Evolutionary conservation across 495 filamentous ascomycete genomes (phyloP).

Genomic region (Endocarpon pusillum): DNA sequence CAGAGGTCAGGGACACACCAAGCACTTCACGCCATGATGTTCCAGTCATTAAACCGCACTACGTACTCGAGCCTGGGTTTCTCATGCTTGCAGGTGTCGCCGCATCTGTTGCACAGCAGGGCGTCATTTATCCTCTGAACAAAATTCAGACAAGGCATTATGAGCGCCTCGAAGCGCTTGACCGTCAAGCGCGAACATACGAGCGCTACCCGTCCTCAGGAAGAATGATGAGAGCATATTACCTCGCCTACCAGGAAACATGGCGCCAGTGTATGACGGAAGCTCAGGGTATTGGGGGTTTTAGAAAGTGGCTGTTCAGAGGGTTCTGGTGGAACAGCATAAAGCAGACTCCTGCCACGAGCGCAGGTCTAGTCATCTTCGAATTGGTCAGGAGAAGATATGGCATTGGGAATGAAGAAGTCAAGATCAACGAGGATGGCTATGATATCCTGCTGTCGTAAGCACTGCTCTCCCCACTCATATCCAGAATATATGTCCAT

Average conservation of each 20-base stretch:
- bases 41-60: constrained; percentile 61
- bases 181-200: constrained; percentile 39
- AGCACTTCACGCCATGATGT: constrained; percentile 16
- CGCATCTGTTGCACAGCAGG: constrained; percentile 61
- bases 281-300: constrained; percentile 18
- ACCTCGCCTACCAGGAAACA: constrained; percentile 59
- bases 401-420: constrained; percentile 27
- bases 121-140: constrained; percentile 60
- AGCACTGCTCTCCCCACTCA: too few relatives aligned
- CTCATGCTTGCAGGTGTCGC: constrained; percentile 59
- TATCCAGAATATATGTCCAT: too few relatives aligned
- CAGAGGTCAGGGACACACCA: constrained; percentile 18
- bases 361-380: constrained; percentile 78
- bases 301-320: constrained; percentile 50
- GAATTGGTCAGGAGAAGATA: constrained; percentile 73
- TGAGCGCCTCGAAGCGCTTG: constrained; percentile 59
- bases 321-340: constrained; percentile 62
- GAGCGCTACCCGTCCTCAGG: too few relatives aligned
- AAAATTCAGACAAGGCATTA: constrained; percentile 65
- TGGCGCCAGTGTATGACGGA: constrained; percentile 48
- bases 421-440: too few relatives aligned
- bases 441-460: too few relatives aligned
- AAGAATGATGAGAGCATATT: constrained; percentile 54
- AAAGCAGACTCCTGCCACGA: constrained; percentile 73
- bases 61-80: constrained; percentile 68